Evolutionary conservation across 768 basidiomycete species (phyloP).

Genomic region (Russula earlei): DNA sequence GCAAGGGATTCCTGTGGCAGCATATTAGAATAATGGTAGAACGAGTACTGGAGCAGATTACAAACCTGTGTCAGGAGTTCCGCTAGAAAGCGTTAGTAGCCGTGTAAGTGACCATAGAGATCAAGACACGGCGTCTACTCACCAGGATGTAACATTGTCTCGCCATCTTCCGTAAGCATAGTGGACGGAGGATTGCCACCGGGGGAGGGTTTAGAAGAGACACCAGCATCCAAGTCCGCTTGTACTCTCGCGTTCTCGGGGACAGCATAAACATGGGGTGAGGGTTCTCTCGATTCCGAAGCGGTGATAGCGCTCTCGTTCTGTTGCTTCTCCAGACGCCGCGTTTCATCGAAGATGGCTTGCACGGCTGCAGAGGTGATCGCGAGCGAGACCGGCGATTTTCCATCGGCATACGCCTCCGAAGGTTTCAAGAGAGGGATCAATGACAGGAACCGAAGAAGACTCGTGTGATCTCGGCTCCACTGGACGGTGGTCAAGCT

Average conservation of each 20-base stretch:
- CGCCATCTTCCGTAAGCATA: conserved; percentile 53
- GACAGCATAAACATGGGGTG: background rate
- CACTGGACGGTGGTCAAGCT: background rate
- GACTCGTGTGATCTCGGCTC: conserved; percentile 1
- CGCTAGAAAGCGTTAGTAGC: conserved; percentile 27
- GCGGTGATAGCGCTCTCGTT: background rate
- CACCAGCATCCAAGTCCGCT: background rate
- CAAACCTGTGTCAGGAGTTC: conserved; percentile 56
- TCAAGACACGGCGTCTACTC: conserved; percentile 21
- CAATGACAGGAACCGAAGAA: conserved; percentile 27
- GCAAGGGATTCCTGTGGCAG: conserved; percentile 48
- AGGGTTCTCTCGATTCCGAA: background rate
- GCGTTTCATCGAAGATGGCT: conserved; percentile 29
- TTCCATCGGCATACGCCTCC: conserved; percentile 14
- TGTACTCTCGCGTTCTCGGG: background rate
- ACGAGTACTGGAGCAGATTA: conserved; percentile 8
- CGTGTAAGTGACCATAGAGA: conserved; percentile 8
- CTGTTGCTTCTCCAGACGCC: conserved; percentile 22
- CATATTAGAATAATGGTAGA: conserved; percentile 15
- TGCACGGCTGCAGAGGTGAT: conserved; percentile 25
- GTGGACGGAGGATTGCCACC: conserved; percentile 36
- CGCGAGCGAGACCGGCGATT: conserved; percentile 18
- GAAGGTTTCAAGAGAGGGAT: conserved; percentile 31
- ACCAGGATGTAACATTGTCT: conserved; percentile 64
- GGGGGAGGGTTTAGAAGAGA: conserved; percentile 27